Evolutionary conservation across 2,329 filamentous ascomycete genomes (phyloP).

Genomic region (Cryphonectria naterciae): DNA sequence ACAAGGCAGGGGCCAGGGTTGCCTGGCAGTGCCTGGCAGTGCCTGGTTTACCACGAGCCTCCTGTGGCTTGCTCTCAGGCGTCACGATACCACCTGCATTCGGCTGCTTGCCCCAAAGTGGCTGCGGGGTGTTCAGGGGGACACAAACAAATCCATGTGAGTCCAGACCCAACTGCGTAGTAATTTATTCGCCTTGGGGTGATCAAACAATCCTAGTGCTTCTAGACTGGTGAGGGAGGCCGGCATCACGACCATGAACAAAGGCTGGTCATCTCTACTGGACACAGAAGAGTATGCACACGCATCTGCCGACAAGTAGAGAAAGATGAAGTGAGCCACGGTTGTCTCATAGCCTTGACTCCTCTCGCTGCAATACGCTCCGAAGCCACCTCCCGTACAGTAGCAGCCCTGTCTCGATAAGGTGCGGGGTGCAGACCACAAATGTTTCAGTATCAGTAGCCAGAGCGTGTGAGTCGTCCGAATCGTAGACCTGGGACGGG

Average conservation of each 20-base stretch:
- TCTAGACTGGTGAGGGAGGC: background rate
- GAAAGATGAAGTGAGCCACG: background rate
- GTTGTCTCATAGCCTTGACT: background rate
- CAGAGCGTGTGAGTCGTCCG: background rate
- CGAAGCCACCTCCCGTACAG: background rate
- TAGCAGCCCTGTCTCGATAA: background rate
- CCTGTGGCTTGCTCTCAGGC: conserved; percentile 5
- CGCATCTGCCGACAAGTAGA: background rate
- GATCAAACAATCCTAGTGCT: background rate
- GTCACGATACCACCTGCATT: background rate
- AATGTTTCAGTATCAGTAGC: conserved; percentile 18
- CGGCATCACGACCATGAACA: background rate
- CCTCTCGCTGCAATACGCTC: background rate
- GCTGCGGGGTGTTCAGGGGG: background rate
- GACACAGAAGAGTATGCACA: background rate
- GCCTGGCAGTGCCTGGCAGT: background rate
- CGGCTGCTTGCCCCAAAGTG: background rate
- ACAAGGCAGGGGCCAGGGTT: background rate
- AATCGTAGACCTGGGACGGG: conserved; percentile 1
- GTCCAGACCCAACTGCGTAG: background rate
- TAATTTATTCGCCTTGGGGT: background rate
- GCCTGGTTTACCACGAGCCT: background rate
- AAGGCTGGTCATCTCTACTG: background rate
- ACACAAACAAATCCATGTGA: background rate
- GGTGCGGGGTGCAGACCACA: conserved; percentile 17